A percentile compares a stretch with the other conserved stretches of the same genome.
Evolutionary conservation across 2,329 filamentous ascomycete genomes (phyloP).

Genomic region (Dryadomyces quercus-mongolicae): DNA sequence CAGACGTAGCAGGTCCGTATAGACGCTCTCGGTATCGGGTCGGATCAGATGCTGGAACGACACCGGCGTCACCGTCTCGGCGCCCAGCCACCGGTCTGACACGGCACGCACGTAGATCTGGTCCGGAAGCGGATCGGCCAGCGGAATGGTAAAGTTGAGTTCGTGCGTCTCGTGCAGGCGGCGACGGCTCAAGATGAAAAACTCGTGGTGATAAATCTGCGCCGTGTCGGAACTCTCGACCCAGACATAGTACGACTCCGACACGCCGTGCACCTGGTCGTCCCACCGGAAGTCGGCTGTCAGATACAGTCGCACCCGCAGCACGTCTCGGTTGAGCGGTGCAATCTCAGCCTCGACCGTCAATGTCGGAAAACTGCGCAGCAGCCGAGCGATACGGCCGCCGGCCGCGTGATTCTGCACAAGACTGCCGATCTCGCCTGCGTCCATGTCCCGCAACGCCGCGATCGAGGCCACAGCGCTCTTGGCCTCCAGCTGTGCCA

Average conservation of each 20-base stretch:
- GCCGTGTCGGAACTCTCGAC: slow-evolving; percentile 96
- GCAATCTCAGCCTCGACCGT: slow-evolving; percentile 89
- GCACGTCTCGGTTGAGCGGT: slow-evolving; percentile 84
- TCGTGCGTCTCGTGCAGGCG: slow-evolving; percentile 96
- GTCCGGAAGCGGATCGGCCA: slow-evolving; percentile 83
- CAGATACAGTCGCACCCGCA: slow-evolving; percentile 78
- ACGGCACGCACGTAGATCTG: slow-evolving; percentile 94
- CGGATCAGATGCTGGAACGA: slow-evolving; percentile 97
- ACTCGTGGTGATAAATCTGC: slow-evolving; percentile 96
- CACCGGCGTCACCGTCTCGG: slow-evolving; percentile 87
- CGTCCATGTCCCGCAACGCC: slow-evolving; percentile 81
- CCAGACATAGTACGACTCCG: slow-evolving; percentile 97
- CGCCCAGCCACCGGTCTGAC: slow-evolving; percentile 91
- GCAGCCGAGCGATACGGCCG: slow-evolving; percentile 62
- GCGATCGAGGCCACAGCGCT: slow-evolving; percentile 57
- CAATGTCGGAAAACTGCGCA: slow-evolving; percentile 87
- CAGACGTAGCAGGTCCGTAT: slow-evolving; percentile 84
- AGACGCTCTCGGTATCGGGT: slow-evolving; percentile 93
- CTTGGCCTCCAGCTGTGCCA: slow-evolving; percentile 63
- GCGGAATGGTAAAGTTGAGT: slow-evolving; percentile 91
- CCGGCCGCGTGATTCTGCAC: slow-evolving; percentile 89
- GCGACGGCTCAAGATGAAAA: slow-evolving; percentile 80
- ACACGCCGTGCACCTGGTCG: slow-evolving; percentile 82
- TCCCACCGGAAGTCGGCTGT: slow-evolving; percentile 92
- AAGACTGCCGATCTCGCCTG: slow-evolving; percentile 76